Evolutionary conservation across 257 asterid genomes (phyloP), one percentile per base, ranked within the genome.

Genomic region (Penstemon newberryi): DNA sequence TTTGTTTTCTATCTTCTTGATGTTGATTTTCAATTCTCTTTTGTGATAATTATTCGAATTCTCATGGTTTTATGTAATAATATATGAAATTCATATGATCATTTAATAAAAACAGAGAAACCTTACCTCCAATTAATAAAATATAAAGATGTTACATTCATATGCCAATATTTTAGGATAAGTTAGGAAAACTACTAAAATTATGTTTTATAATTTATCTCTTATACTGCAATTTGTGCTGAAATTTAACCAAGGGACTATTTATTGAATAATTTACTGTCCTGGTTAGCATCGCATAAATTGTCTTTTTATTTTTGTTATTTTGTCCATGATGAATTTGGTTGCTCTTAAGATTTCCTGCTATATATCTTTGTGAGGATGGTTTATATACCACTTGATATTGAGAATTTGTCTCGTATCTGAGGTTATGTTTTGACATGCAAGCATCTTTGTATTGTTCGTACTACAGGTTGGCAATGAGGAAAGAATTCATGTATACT

Each of bases 401-500:
- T 54, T 47, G 13, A 6, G 55, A 43, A 63, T 52, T 60, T 68
- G 6, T 60, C 56, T 58, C 59, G 8, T 63, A 25, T 39, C 44
- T 57, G 67, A 65, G 65, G 60, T 72, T 62, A 5, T 61, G 56
- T 53, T 66, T 63, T 73, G 70, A 77, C 70, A 63, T 53, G 70
- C 77, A 52, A 63, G 43, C 68, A 55, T 72, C 67, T 18, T 69
- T 72, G 6, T 60, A 39, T 65, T 71, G 66, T 78, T 70, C 77
- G 56, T 66, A 64, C 59, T 67, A 60, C 81, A 93, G 99, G 96
- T 93, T 52, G 99, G 99, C 65, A 78, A 90, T 57, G 96, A 93
- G 54, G 97, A 93, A 79, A 82, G 97, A 73, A 93, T 93, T 77
- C 97, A 93, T 87, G 99, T 90, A 65, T 93, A 93, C 90, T 93